A percentile compares a stretch with the other conserved stretches of the same genome.
Evolutionary conservation across 805 yeast genomes (phyloP).

Genomic region (Jamesozyma jinghongensis): DNA sequence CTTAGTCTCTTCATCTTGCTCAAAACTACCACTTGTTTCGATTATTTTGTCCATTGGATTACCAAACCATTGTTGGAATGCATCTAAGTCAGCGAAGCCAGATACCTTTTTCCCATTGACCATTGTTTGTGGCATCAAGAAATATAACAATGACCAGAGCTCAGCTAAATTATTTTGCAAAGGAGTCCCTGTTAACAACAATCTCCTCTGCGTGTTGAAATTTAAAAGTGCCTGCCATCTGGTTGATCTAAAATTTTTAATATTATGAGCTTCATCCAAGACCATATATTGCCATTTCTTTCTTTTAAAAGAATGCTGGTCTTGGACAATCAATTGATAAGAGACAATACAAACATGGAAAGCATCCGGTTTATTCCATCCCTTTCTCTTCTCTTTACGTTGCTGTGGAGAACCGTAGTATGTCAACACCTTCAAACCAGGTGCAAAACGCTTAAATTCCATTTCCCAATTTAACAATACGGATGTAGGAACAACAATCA

Average conservation of each 20-base stretch:
- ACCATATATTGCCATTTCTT: constrained; percentile 96
- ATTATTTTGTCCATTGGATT: constrained; percentile 88
- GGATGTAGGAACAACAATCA: constrained; percentile 94
- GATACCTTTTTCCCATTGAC: constrained; percentile 36
- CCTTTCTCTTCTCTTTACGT: constrained; percentile 88
- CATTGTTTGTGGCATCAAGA: constrained; percentile 89
- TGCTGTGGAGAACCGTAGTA: constrained; percentile 97
- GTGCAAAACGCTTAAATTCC: constrained; percentile 97
- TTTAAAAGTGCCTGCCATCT: constrained; percentile 95
- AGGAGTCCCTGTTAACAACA: constrained; percentile 93
- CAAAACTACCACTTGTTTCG: constrained; percentile 46
- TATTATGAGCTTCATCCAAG: constrained; percentile 95
- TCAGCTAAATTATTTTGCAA: constrained; percentile 91
- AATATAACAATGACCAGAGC: constrained; percentile 89
- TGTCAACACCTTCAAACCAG: constrained; percentile 91
- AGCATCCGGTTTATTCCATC: constrained; percentile 95
- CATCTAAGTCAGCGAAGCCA: constrained; percentile 92
- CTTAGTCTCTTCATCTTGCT: constrained; percentile 68
- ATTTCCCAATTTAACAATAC: constrained; percentile 98
- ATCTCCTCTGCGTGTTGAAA: constrained; percentile 83
- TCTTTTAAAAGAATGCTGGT: constrained; percentile 85
- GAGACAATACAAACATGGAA: constrained; percentile 97
- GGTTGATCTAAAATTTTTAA: constrained; percentile 90
- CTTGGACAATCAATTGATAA: constrained; percentile 95
- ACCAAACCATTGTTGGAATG: constrained; percentile 98